Evolutionary conservation across 23 red algal genomes (phyloP), one percentile per base, ranked within the genome.

Genomic region (Pyropia yezoensis): DNA sequence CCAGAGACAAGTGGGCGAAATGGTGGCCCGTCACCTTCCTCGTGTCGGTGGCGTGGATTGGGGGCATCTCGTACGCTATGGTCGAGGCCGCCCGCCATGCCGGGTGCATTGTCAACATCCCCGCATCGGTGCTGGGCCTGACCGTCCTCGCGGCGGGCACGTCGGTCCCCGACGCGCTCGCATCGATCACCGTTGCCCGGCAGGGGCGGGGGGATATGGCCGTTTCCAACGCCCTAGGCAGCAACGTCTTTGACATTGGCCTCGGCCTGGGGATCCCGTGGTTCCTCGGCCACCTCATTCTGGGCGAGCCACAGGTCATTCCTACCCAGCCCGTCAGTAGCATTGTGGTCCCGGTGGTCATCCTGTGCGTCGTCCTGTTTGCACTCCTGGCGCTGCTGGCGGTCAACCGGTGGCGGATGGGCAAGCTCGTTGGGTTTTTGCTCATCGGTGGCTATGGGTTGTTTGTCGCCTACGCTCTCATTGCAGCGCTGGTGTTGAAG

Each of bases 211-310:
- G 70, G 4, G 82, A 87, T 62, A 87, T 87, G 82, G 82, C 82
- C 14, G 82, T 87, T 7, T 76, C 71, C 30, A 87, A 87, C 51
- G 82, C 82, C 15, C 75, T 87, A 55, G 82, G 82, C 16, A 76
- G 70, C 82, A 87, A 87, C 54, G 82, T 87, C 28, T 87, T 87
- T 39, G 82, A 87, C 29, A 87, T 87, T 56, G 56, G 70, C 17
- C 60, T 84, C 7, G 82, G 70, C 3, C 82, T 87, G 47, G 82
- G 82, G 13, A 76, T 87, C 30, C 70, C 82, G n/a, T 87, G 82
- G 82, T 77, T 75, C 24, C 56, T 87, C 24, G 82, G 82, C 14
- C 59, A 67, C 25, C 65, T 87, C 25, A 47, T 47, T 8, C 39
- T 47, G 6, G 39, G 39, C 39, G 39, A 47, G 39, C 39, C 39